Evolutionary conservation across 164 flowering plant genomes (phyloP), one percentile per base, ranked within the genome.

Genomic region (Kalanchoe fedtschenkoi): DNA sequence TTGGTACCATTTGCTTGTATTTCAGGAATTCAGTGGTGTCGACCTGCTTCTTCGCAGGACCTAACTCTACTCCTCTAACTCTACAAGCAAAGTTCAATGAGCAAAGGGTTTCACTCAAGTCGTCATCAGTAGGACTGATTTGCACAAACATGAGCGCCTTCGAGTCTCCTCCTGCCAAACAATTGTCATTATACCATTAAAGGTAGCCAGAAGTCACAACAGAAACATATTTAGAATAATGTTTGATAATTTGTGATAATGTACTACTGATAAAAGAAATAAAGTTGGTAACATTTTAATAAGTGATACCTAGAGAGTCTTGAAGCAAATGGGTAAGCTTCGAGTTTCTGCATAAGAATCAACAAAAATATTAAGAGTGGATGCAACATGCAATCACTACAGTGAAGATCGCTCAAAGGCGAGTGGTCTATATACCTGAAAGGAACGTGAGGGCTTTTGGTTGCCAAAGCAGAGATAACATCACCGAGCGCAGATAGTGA

Each of bases 401-500:
- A 58, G 16, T 11, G 11, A 22, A 10, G 44, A 37, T 8, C 0
- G 28, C 43, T 44, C n/a, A 19, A 39, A 42, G 16, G 21, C 8
- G 17, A 29, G 30, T 39, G 35, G 2, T 28, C 34, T 57, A 26
- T 32, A 63, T 58, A 88, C 99, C 99, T 90, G 80, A 87, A 95
- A 24, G 99, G 97, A 10, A 95, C 75, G 66, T 95, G 96, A 30
- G 91, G 78, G 67, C 96, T 87, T 78, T 85, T 91, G 62, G 81
- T 87, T 54, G 97, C 91, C 72, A 95, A 89, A 54, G 97, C 79
- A 19, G 93, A 89, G 77, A 95, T 91, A 32, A 95, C 99, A 74
- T 95, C 99, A 8, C 97, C 99, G 58, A 95, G 96, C 19, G 99
- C 99, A 41, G 97, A 91, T 37, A 95, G 84, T 30, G 99, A 95